Base-by-base conservation (phyloP, 2,329 filamentous ascomycete genomes). In the Lasiodiplodia theobromae region DNA sequence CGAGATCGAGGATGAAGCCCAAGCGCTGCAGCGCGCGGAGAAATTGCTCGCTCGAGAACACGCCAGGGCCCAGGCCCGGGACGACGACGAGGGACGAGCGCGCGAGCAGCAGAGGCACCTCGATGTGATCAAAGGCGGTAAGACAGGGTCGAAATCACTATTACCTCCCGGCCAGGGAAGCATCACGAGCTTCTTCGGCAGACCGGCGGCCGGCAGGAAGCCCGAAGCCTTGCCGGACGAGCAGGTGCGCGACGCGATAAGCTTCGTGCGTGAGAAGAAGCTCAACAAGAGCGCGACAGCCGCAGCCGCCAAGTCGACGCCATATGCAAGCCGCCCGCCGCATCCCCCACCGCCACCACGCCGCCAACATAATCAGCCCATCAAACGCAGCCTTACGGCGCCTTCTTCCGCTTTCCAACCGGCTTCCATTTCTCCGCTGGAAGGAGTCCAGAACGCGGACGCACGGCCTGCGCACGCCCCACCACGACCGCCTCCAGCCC, bases 101-200 rank as follows among this genome's bases (percentile, higher is more conserved):
- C 54, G 31, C 16, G 31, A 38, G 18, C 28, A 56, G n/a, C 31
- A 57, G 25, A 25, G 25, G 16, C 3, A 31, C 52, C 18, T 2
- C 66, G 23, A 37, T 21, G 47, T 57, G 16, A 21, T n/a, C 25
- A 44, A 37, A 23, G 34, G 56, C 18, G 44, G 44, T 52, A 23
- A 34, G 12, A n/a, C 10, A 16, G 34, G 7, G 8, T 34, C 60
- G 62, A 8, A 37, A 34, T 40, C 31, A 34, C 31, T 34, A 28
- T 28, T 78, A 73, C 78, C 75, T 25, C 78, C 82, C 70, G 83
- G 81, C 1, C 86, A 88, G 74, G 84, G 83, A 31, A 84, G 77
- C 60, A 85, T 89, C 56, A 82, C 83, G 4, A 83, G 76, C 68
- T 88, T 87, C 76, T 88, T 88, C 71, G 76, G 76, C 18, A 77